Evolutionary conservation across 768 basidiomycete genomes (phyloP), one percentile per base, ranked within the genome.

Genomic region (Collybia sp.): DNA sequence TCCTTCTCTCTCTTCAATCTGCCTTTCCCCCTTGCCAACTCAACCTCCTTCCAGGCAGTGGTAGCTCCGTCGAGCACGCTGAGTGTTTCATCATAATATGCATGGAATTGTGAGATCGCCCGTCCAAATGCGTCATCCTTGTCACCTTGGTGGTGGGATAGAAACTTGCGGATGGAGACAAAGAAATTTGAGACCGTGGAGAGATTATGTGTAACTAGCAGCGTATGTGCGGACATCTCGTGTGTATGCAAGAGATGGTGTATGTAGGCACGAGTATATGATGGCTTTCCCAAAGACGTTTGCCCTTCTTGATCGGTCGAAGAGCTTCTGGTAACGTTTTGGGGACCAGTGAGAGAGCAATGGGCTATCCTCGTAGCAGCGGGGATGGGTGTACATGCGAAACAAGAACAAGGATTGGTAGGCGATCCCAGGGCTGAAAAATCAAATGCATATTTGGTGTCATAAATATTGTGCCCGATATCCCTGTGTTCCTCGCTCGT

Each of bases 221-320:
- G 61, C 3, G 88, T 58, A 53, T 93, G 88, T 1, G 88, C 84
- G 0, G 83, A 80, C 91, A 94, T 93, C 61, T 94, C 92, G 62
- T 93, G 92, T 5, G 91, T 91, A 43, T 85, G 83, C 31, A 93
- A 67, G 12, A 94, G 77, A 54, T 94, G 91, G 58, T 94, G 89
- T 25, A 91, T 42, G 53, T 93, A 94, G 2, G 86, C 85, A 12
- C 75, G 71, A 4, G 72, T 69, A 51, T 66, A 68, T 1, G 71
- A 62, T 1, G 67, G 65, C 18, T 57, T 58, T 42, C 62, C 60
- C 12, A 45, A 17, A 6, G 19, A 9, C 6, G 16, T 30, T 5
- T 40, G 11, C 13, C 50, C 39, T 34, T 19, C 39, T 33, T 18
- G 47, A 46, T n/a, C 17, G 15, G 13, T 39, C 40, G 15, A 34